phyloP scores from a whole-genome alignment of 495 filamentous ascomycete genomes.

The Penicillium bialowiezense region DNA sequence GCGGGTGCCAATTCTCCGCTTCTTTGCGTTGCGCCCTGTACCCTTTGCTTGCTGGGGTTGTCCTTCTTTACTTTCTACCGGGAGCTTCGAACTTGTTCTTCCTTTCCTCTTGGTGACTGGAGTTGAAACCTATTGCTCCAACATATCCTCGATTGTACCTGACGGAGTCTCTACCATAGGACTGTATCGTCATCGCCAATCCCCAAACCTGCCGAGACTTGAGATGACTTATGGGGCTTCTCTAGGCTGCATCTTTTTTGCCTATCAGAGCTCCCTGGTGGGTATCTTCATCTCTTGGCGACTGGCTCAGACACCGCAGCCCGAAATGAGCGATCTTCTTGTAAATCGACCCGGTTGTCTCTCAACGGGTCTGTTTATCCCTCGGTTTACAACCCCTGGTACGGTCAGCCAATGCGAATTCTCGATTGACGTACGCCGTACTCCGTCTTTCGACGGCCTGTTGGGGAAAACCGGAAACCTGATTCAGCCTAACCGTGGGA shows the following conservation, averaged over 20 bases:
- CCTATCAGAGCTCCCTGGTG: constrained; percentile 17
- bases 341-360: background rate
- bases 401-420: too few species aligned
- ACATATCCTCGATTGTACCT: background rate
- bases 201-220: constrained; percentile 9
- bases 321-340: constrained; percentile 7
- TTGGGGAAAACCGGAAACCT: too few species aligned
- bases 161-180: background rate
- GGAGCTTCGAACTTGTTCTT: too few species aligned
- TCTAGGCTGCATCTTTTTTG: constrained; percentile 26
- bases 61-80: background rate
- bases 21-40: background rate
- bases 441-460: too few species aligned
- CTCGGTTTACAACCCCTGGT: too few species aligned
- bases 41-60: background rate
- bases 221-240: constrained; percentile 20
- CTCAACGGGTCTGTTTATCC: background rate
- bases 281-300: constrained; percentile 11
- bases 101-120: too few species aligned
- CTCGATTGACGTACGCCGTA: too few species aligned
- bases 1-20: constrained; percentile 7
- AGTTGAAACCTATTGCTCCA: too few species aligned
- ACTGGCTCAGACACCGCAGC: constrained; percentile 6
- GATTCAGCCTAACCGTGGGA: too few species aligned
- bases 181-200: background rate